Conservation (phyloP, 768 basidiomycete genomes). For the Leucosporidium creatinivorum region DNA sequence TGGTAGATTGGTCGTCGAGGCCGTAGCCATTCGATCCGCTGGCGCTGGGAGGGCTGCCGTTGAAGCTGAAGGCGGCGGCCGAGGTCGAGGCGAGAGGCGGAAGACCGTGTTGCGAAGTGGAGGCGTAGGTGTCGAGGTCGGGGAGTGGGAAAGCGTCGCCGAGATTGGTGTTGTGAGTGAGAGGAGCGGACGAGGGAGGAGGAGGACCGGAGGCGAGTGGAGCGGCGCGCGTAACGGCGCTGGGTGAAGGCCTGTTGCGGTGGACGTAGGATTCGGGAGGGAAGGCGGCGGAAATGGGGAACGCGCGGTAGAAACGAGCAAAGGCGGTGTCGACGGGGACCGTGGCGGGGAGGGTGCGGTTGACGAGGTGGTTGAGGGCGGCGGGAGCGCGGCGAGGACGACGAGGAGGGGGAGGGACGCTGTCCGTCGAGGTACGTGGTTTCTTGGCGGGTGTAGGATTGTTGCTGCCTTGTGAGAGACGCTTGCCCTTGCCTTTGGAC, state of each 20-base stretch:
- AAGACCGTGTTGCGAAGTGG: neutral
- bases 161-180: too few species aligned
- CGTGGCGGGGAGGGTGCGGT: slow-evolving; percentile 50
- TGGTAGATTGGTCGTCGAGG: neutral
- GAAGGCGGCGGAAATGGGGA: slow-evolving; percentile 58
- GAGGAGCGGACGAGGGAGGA: too few species aligned
- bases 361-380: slow-evolving; percentile 6
- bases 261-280: slow-evolving; percentile 39
- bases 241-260: neutral
- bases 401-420: slow-evolving; percentile 4
- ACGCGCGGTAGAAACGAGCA: slow-evolving; percentile 62
- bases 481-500: neutral
- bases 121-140: neutral
- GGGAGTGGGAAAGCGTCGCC: too few species aligned
- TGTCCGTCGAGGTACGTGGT: slow-evolving; percentile 7
- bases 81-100: neutral
- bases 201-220: too few species aligned
- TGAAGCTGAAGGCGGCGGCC: neutral
- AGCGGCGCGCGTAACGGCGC: neutral
- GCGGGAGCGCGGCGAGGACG: slow-evolving; percentile 18
- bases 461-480: neutral
- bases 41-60: neutral
- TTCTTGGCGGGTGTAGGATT: neutral
- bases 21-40: neutral
- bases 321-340: slow-evolving; percentile 50